Base-by-base conservation (phyloP, 2,329 filamentous ascomycete species). In the Claviceps purpurea region DNA sequence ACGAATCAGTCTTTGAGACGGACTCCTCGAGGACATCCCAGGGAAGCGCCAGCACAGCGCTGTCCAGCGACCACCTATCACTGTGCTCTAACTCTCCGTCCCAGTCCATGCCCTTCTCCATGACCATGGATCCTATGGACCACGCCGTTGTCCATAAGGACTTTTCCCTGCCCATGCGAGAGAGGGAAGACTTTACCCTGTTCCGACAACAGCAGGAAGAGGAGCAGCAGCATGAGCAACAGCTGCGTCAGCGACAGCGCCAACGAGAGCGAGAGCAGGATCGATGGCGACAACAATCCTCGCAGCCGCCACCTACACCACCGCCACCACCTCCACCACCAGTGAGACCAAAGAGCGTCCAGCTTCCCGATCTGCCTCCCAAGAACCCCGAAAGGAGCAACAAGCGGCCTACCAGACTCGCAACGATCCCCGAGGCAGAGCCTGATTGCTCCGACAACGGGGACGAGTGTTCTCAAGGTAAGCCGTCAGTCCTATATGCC, bases 331-430 rank as follows among this genome's bases (percentile, higher is more conserved):
- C 30, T 11, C 3, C 10, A 34, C 30, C 30, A 34, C 30, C 30
- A 34, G 30, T 34, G 14, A n/a, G 20, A 11, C 18, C 38, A 34
- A 38, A 50, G 22, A 40, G 26, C 26, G 43, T 16, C 82, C 48
- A 38, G 26, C 16, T n/a, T 10, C 39, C 24, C 8, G 40, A 44
- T n/a, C 43, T 45, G 10, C 48, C 52, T 2, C 52, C 47, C 4
- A 47, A 37, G 37, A 52, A 50, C 30, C 50, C 50, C 13, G 49
- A 50, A 48, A 39, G 50, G n/a, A 41, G 74, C 73, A 57, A 63
- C 68, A 2, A 72, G 77, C 49, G 59, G 71, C 7, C 57, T 63
- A 22, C 66, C 59, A 10, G 64, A 67, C 52, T 54, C 3, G 20
- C 52, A 5, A 54, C 52, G 18, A 54, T 54, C 26, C 52, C 50